Base-by-base conservation (phyloP, 768 basidiomycete species). In the Leccinum subtestaceum region DNA sequence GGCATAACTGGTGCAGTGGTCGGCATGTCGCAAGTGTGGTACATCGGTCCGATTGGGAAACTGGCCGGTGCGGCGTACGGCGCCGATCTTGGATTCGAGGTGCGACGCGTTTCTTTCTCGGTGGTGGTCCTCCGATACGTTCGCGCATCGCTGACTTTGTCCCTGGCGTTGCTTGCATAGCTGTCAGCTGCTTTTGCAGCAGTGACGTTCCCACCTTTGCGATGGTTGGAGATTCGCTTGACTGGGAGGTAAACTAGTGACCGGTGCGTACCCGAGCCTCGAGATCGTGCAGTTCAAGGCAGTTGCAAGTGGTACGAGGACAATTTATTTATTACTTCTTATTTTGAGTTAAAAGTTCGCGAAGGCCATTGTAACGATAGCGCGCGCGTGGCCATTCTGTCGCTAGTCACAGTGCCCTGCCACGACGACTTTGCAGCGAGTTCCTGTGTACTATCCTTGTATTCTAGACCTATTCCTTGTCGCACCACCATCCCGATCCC, bases 81-180 rank as follows among this genome's bases (percentile, higher is more conserved):
- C 31, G 82, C 80, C 1, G 83, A 84, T 63, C 72, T 84, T 29
- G 83, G 83, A 32, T 83, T 84, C 57, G 83, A 84, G 74, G 78
- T 81, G 29, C 31, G 74, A 1, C 36, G 5, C 2, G 5, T n/a
- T n/a, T 10, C 46, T 47, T 11, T 21, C 21, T 47, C 23, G 23
- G 13, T 10, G 11, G 4, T 23, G 23, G 21, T 21, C 15, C 8
- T 23, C 53, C 9, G 2, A 19, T 6, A 29, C 25, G 9, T 9
- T 6, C 32, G 5, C 7, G 8, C 5, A 23, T 34, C 23, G 32
- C 15, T 55, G 38, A 61, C 40, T 23, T 9, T 3, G 4, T 8
- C 15, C 27, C 36, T n/a, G 40, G 9, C 8, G 17, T 7, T 1
- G 3, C 11, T 1, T 45, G 15, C 15, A 27, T 36, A 78, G 76